phyloP scores from a whole-genome alignment of 2,329 filamentous ascomycete genomes.

The Phialocephala subalpina region DNA sequence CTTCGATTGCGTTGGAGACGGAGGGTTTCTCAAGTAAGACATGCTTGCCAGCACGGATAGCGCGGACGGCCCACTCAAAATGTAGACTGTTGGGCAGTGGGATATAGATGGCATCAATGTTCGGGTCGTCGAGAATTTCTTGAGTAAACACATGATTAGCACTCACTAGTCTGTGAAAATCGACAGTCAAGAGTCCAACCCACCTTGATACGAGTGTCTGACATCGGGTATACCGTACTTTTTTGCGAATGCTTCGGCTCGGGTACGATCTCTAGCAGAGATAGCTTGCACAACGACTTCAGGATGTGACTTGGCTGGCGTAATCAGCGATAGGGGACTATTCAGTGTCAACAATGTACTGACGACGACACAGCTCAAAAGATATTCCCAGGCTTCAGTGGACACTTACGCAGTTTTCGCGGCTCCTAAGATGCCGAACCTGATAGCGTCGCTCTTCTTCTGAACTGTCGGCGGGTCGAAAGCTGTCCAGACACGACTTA shows the following conservation, averaged over 20 bases:
- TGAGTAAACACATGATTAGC: not conserved
- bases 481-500: not conserved
- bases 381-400: not conserved
- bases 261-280: constrained; percentile 55
- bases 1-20: constrained; percentile 54
- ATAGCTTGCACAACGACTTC: constrained; percentile 60
- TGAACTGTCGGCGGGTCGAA: not conserved
- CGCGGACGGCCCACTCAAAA: constrained; percentile 57
- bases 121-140: constrained; percentile 44
- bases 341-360: constrained; percentile 7
- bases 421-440: constrained; percentile 27
- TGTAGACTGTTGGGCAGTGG: constrained; percentile 53
- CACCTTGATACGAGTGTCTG: constrained; percentile 56
- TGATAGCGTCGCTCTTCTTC: constrained; percentile 11
- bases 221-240: constrained; percentile 59
- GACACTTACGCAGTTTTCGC: constrained; percentile 28
- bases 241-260: constrained; percentile 57
- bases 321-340: constrained; percentile 51
- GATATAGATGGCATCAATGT: constrained; percentile 59
- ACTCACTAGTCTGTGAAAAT: not conserved
- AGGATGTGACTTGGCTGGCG: constrained; percentile 58
- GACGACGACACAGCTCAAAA: not conserved
- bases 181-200: not conserved
- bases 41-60: constrained; percentile 61
- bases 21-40: constrained; percentile 67